Evolutionary conservation across 192 early-diverging fungal species (phyloP), one percentile per base, ranked within the genome.

Genomic region (Tieghemiomyces parasiticus): DNA sequence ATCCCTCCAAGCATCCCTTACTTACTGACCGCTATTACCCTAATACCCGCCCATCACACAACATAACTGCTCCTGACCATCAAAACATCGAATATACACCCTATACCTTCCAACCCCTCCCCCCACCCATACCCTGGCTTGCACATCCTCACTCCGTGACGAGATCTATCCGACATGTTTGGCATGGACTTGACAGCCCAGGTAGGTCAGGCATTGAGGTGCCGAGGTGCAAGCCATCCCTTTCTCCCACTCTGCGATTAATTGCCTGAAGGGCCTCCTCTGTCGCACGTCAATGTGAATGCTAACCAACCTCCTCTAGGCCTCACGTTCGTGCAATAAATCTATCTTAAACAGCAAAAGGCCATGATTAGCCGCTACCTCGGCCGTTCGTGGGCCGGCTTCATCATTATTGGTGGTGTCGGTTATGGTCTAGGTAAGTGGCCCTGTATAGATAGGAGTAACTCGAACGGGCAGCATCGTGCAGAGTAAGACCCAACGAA

Each of bases 111-210:
- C n/a, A n/a, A n/a, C n/a, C n/a, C n/a, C n/a, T n/a, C n/a, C n/a
- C n/a, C n/a, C n/a, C n/a, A n/a, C n/a, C n/a, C n/a, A n/a, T n/a
- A n/a, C n/a, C n/a, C n/a, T n/a, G n/a, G n/a, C n/a, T n/a, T n/a
- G n/a, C n/a, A n/a, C n/a, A n/a, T n/a, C n/a, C n/a, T n/a, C n/a
- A n/a, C n/a, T n/a, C n/a, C n/a, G n/a, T n/a, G n/a, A n/a, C n/a
- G n/a, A n/a, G n/a, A n/a, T n/a, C n/a, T n/a, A n/a, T n/a, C 47
- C 47, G 47, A 4, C 47, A 48, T 48, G 47, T 48, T 48, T 22
- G 47, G 47, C 13, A 48, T 48, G 9, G 22, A 48, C 47, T 24
- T 48, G 19, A 48, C 47, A 4, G 13, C 47, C 9, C 9, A 48
- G 47, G 47, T 48, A 48, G 24, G 47, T 48, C 20, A 14, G 4